phyloP scores from a whole-genome alignment of 2,329 filamentous ascomycete genomes.

The Pestalotiopsis fici region DNA sequence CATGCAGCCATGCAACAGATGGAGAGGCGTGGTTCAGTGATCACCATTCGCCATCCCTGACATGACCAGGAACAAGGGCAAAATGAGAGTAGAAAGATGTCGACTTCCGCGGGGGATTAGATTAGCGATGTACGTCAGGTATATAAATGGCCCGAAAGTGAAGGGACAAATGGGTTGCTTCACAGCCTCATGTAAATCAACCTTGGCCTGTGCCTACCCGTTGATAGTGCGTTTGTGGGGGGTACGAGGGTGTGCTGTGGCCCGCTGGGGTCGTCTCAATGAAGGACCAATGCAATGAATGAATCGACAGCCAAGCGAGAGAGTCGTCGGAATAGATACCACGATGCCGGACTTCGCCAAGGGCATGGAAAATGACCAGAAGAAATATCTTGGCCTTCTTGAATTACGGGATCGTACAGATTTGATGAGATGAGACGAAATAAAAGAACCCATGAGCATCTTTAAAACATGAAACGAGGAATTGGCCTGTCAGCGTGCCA shows the following conservation, averaged over 20 bases:
- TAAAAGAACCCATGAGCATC: neutral
- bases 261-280: neutral
- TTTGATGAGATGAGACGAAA: neutral
- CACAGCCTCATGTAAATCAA: neutral
- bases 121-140: neutral
- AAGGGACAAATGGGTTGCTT: neutral
- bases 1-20: neutral
- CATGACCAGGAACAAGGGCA: neutral
- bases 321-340: neutral
- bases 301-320: neutral
- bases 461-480: constrained; percentile 3
- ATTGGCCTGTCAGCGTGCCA: neutral
- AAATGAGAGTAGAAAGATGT: neutral
- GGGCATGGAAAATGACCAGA: neutral
- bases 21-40: neutral
- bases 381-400: neutral
- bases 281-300: neutral
- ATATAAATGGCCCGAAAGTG: neutral
- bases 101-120: neutral
- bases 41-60: neutral
- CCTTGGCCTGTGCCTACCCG: neutral
- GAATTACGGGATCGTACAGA: neutral
- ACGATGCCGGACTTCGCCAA: neutral
- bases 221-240: neutral
- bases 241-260: neutral